Conservation (phyloP, 306 rosid species). For the Alnus rubra region DNA sequence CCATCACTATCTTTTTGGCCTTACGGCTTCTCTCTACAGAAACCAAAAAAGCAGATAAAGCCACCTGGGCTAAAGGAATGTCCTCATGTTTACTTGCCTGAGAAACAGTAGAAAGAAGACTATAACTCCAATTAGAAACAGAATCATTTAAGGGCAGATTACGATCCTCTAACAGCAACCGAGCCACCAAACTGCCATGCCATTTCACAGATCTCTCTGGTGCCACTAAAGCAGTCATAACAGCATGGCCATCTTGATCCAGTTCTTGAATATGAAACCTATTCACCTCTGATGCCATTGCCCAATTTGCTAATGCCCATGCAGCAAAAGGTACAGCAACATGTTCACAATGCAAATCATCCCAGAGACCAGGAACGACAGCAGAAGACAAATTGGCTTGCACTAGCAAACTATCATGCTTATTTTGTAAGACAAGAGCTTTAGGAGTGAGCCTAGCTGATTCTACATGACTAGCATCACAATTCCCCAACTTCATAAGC, state of each 20-base stretch:
- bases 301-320: constrained; percentile 99
- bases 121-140: constrained; percentile 88
- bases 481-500: constrained; percentile 43
- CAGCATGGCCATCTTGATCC: constrained; percentile 85
- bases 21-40: constrained; percentile 74
- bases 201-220: constrained; percentile 98
- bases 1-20: constrained; percentile 73
- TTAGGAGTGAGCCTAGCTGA: constrained; percentile 29
- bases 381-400: constrained; percentile 49
- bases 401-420: constrained; percentile 38
- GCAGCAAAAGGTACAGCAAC: constrained; percentile 99
- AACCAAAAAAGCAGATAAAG: constrained; percentile 80
- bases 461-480: constrained; percentile 38
- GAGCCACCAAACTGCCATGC: constrained; percentile 88
- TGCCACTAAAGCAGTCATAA: constrained; percentile 87
- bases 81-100: constrained; percentile 87
- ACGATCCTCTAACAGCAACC: constrained; percentile 71
- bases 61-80: constrained; percentile 74
- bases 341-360: constrained; percentile 90
- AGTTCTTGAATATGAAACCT: constrained; percentile 75
- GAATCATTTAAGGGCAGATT: constrained; percentile 69
- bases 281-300: constrained; percentile 67
- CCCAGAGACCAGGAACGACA: constrained; percentile 97
- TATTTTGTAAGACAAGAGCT: constrained; percentile 39
- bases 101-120: constrained; percentile 81